These are phyloP conservation scores for Phialophora verrucosa DNA, from an alignment of 2,329 filamentous ascomycete genomes.

Conservation along the genomic window DNA sequence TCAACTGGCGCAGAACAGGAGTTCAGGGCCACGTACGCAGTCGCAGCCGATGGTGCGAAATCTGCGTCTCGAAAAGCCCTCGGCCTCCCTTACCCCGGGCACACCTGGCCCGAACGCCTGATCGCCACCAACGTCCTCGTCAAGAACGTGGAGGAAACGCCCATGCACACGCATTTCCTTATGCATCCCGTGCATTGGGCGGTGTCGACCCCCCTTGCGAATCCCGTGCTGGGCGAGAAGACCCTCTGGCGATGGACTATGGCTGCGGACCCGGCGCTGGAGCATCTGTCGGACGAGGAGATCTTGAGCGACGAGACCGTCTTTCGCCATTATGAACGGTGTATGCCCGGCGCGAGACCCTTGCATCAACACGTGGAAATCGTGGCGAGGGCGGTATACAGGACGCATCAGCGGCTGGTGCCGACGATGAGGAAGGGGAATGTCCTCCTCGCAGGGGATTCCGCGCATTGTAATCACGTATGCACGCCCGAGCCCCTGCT, in stretches of 20 bases:
- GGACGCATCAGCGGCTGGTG: constrained; percentile 27
- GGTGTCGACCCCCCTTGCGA: constrained; percentile 22
- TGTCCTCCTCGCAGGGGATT: constrained; percentile 62
- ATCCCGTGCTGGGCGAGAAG: constrained; percentile 22
- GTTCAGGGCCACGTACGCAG: constrained; percentile 14
- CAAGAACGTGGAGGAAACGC: constrained; percentile 12
- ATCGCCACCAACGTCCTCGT: constrained; percentile 24
- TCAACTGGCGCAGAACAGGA: not conserved
- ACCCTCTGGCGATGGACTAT: constrained; percentile 27
- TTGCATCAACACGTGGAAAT: constrained; percentile 24
- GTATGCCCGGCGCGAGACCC: constrained; percentile 21
- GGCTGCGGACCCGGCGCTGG: constrained; percentile 19
- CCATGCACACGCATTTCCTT: constrained; percentile 17
- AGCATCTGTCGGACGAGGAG: constrained; percentile 18
- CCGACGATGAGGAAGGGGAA: constrained; percentile 24
- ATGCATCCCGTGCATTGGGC: constrained; percentile 21
- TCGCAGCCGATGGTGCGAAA: constrained; percentile 24
- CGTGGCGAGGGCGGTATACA: constrained; percentile 18
- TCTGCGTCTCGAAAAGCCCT: constrained; percentile 22
- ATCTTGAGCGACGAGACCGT: constrained; percentile 24
- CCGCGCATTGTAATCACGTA: constrained; percentile 54
- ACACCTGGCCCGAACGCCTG: constrained; percentile 29
- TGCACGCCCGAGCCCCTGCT: not conserved
- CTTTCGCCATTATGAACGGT: constrained; percentile 16
- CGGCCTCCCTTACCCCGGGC: constrained; percentile 26